Evolutionary conservation across 202 grass and related monocot genomes (phyloP).

Genomic region (Miscanthus sacchariflorus): DNA sequence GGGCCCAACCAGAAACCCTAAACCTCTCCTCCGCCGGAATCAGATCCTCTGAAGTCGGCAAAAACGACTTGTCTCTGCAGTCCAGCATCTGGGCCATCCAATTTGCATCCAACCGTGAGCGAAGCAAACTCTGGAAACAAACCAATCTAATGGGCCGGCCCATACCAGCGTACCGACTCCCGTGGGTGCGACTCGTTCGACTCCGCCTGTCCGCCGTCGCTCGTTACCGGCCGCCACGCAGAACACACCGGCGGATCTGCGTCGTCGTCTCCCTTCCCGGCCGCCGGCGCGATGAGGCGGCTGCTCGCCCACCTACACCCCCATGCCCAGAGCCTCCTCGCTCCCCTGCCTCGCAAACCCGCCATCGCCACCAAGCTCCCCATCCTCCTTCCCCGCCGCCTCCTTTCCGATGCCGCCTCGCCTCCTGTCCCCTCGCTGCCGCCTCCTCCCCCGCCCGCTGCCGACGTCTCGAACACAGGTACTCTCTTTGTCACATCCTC

Average conservation of each 20-base stretch:
- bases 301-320: constrained; percentile 48
- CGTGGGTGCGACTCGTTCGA: too few species aligned
- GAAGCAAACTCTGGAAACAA: too few species aligned
- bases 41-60: too few species aligned
- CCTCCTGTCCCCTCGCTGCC: constrained; percentile 21
- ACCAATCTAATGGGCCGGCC: too few species aligned
- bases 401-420: constrained; percentile 43
- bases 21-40: too few species aligned
- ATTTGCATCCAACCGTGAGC: too few species aligned
- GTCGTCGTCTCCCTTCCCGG: background rate
- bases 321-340: constrained; percentile 31
- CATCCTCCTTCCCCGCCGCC: constrained; percentile 19
- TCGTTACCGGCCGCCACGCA: too few species aligned
- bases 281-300: constrained; percentile 56
- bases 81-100: too few species aligned
- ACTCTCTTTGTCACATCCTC: background rate
- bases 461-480: constrained; percentile 56
- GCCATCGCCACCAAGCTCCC: constrained; percentile 19
- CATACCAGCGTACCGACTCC: too few species aligned
- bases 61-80: too few species aligned
- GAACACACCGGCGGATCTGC: background rate
- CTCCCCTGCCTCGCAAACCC: background rate
- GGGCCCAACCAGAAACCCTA: too few species aligned
- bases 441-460: constrained; percentile 16
- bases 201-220: too few species aligned